Base-by-base conservation (phyloP, 2,329 filamentous ascomycete species). In the Phaeomoniella chlamydospora region DNA sequence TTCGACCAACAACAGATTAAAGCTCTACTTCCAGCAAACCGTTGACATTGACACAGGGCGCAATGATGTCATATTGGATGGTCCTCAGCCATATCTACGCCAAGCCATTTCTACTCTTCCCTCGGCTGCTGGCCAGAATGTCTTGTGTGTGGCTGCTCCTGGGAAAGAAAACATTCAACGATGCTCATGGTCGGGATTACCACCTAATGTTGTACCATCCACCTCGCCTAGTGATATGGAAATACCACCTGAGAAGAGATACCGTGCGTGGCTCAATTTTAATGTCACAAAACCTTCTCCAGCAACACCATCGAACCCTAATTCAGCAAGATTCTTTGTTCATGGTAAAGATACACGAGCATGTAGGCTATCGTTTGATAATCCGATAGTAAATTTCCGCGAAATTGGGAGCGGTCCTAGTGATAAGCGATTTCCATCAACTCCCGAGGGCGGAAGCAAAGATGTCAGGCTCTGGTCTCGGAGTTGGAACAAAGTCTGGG, bases 11-110 rank as follows among this genome's bases (percentile, higher is more conserved):
- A 81, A 77, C 52, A 73, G 84, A 26, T 74, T 93, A 55, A 96
- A 96, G 57, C 68, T 88, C 33, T 92, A 77, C 56, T 94, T 96
- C 55, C 65, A 82, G 34, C 87, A 98, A 53, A 72, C 72, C 6
- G 65, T 94, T 33, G 73, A 94, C 45, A 69, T 94, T 6, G 80
- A 83, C 44, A 73, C 68, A 3, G 77, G 77, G n/a, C 61, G 67
- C 11, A 84, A 85, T 44, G 64, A 61, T 2, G 80, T 87, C 29
- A 74, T 73, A 19, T 62, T 93, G 5, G 69, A 67, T 1, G 86
- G 85, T 1, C 54, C 85, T 2, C 65, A 74, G 43, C 65, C 73
- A 3, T 92, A 76, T 52, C 59, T 90, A 1, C 64, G 71, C 10
- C 59, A 70, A 19, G 74, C 88, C 32, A 72, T 90, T 38, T 60